Percentiles rank a stretch among this genome's conserved stretches.
These are phyloP conservation scores for Inga oerstediana DNA, from an alignment of 306 rosid species.

Conservation along the genomic window DNA sequence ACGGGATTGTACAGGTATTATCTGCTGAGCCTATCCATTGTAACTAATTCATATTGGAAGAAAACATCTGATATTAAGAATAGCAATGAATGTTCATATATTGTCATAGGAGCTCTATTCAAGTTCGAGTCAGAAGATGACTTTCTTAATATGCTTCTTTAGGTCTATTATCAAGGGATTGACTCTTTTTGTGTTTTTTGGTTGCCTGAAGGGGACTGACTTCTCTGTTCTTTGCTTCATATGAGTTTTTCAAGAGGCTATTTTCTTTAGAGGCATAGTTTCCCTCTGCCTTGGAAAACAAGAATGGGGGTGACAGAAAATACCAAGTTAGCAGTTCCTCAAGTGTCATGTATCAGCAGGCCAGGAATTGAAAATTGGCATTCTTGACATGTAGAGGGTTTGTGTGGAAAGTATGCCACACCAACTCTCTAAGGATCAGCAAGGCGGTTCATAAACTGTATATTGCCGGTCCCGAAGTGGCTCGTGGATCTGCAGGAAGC, in stretches of 20 bases:
- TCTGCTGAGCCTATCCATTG: slow-evolving; percentile 28
- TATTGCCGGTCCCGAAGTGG: neutral
- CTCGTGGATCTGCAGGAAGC: neutral
- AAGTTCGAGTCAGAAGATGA: slow-evolving; percentile 11
- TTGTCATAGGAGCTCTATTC: slow-evolving; percentile 14
- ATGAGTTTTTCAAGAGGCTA: slow-evolving; percentile 78
- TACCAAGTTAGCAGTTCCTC: neutral
- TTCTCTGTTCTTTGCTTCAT: slow-evolving; percentile 85
- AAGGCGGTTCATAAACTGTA: slow-evolving; percentile 24
- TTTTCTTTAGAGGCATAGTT: slow-evolving; percentile 53
- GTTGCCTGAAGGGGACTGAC: slow-evolving; percentile 60
- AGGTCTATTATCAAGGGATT: slow-evolving; percentile 65
- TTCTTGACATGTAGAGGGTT: slow-evolving; percentile 16
- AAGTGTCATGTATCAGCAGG: slow-evolving; percentile 23
- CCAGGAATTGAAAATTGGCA: slow-evolving; percentile 28
- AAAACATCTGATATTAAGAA: slow-evolving; percentile 19
- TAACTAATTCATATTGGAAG: slow-evolving; percentile 25
- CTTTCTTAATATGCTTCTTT: slow-evolving; percentile 24
- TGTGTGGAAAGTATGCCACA: neutral
- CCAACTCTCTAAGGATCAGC: neutral
- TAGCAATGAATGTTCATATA: neutral
- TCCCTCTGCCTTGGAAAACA: slow-evolving; percentile 30
- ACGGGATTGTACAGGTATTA: slow-evolving; percentile 84
- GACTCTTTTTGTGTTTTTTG: slow-evolving; percentile 37
- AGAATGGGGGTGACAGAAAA: slow-evolving; percentile 29